Evolutionary conservation across 176 grass and related monocot genomes (phyloP), one percentile per base, ranked within the genome.

Genomic region (Aegilops bicornis): DNA sequence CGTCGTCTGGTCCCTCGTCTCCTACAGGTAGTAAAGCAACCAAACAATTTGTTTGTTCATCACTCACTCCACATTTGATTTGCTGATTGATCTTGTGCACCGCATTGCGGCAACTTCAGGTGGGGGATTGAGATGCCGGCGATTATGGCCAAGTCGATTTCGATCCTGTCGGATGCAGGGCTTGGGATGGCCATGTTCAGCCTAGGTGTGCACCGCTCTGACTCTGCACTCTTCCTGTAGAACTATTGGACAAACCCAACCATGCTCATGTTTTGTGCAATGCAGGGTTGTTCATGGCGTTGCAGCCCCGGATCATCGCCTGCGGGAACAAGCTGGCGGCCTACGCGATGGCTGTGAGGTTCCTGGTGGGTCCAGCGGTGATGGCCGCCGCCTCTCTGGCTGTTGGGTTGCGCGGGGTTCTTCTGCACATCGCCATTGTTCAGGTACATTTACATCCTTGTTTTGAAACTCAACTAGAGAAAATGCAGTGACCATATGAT

Each of bases 161-260:
- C 95, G 22, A 92, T 98, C 72, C 86, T 98, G 11, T 98, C 95
- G 0, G 91, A 98, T 68, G 95, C 95, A 11, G 95, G 95, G 12
- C 95, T 98, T 29, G 95, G 95, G 23, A 98, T 98, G 95, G 95
- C 95, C 10, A 98, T 98, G 95, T 98, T 98, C 86, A 98, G 95
- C 79, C 89, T 98, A 39, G 95, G 95, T 98, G 25, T 77, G 76
- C 47, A 6, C 3, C 61, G 70, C 22, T 48, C 54, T 40, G 27
- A 40, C 64, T 8, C 19, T 31, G 7, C 9, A 75, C 15, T 50
- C 4, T 67, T 74, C 20, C 32, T 58, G 2, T 4, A 10, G 22
- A 59, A 59, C 54, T 9, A 2, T 59, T 58, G 32, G n/a, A n/a
- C n/a, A n/a, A n/a, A n/a, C n/a, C 54, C 22, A 58, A 23, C 5